These are phyloP conservation scores for Rhinocladiella similis DNA, from an alignment of 2,329 filamentous ascomycete species.

Conservation along the genomic window DNA sequence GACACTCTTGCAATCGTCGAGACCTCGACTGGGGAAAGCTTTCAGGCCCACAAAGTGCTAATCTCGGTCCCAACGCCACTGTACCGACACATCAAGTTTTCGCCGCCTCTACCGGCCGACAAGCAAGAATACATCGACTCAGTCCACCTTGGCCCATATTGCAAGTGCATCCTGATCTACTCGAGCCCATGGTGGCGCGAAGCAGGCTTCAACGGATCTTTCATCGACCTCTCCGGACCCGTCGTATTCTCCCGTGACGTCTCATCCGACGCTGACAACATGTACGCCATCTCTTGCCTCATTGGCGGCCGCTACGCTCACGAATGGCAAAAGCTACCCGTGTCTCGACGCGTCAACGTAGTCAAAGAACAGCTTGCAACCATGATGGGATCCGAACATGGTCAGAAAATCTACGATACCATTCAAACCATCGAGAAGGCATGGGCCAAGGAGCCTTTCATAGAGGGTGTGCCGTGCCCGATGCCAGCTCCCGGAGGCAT, in stretches of 20 bases:
- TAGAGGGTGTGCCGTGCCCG: constrained; percentile 37
- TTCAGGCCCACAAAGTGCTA: constrained; percentile 48
- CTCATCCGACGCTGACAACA: constrained; percentile 26
- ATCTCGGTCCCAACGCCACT: constrained; percentile 50
- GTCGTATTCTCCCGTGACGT: constrained; percentile 48
- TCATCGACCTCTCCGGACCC: constrained; percentile 47
- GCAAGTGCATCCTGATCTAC: constrained; percentile 52
- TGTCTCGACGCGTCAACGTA: constrained; percentile 3
- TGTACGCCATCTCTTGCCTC: constrained; percentile 37
- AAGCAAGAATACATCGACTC: constrained; percentile 41
- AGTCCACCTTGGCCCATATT: constrained; percentile 48
- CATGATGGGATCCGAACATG: constrained; percentile 5
- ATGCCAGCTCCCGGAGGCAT: constrained; percentile 40
- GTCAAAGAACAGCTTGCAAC: constrained; percentile 14
- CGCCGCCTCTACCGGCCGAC: constrained; percentile 44
- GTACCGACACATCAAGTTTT: constrained; percentile 48
- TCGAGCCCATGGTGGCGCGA: constrained; percentile 45
- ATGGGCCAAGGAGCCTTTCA: constrained; percentile 40
- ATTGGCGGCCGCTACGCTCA: constrained; percentile 10
- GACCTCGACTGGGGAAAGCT: constrained; percentile 24
- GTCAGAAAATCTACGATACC: constrained; percentile 5
- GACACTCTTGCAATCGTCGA: constrained; percentile 26
- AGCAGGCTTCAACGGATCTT: constrained; percentile 40
- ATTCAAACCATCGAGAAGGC: constrained; percentile 32
- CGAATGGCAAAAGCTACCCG: constrained; percentile 14